Evolutionary conservation across 2,329 filamentous ascomycete species (phyloP).

Genomic region (Fusarium pseudocircinatum): DNA sequence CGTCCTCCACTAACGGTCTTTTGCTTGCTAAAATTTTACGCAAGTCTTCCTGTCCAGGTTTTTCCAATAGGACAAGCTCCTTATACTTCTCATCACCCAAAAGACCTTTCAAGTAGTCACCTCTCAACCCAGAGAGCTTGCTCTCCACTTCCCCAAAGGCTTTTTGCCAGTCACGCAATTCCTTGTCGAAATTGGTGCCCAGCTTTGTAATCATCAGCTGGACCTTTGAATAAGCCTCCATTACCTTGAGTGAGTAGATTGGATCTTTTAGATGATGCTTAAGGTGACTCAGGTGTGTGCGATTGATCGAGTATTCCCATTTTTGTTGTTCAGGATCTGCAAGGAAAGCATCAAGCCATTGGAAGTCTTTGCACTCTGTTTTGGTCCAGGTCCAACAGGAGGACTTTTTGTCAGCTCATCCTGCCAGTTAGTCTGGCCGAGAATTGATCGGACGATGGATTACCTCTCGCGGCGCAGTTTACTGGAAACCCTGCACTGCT

Average conservation of each 20-base stretch:
- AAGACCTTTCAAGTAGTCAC: background rate
- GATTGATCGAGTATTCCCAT: background rate
- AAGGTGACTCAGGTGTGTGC: background rate
- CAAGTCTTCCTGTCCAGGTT: background rate
- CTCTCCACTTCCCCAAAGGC: background rate
- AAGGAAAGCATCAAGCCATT: slow-evolving; percentile 3
- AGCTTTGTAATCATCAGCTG: slow-evolving; percentile 3
- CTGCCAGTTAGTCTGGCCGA: background rate
- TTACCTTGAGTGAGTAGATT: background rate
- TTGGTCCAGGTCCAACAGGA: background rate
- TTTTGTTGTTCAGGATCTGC: background rate
- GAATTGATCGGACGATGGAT: background rate
- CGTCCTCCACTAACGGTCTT: background rate
- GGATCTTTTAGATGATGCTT: background rate
- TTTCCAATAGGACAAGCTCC: background rate
- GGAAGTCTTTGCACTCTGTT: background rate
- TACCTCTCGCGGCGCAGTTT: background rate
- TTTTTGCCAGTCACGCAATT: background rate
- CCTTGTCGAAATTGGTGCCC: background rate
- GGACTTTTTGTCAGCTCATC: slow-evolving; percentile 1
- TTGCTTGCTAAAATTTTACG: background rate
- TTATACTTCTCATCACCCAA: slow-evolving; percentile 7
- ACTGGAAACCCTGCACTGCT: background rate
- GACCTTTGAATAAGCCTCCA: background rate
- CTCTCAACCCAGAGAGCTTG: background rate